Evolutionary conservation across 2,329 filamentous ascomycete genomes (phyloP).

Genomic region (Monosporascus sp.): DNA sequence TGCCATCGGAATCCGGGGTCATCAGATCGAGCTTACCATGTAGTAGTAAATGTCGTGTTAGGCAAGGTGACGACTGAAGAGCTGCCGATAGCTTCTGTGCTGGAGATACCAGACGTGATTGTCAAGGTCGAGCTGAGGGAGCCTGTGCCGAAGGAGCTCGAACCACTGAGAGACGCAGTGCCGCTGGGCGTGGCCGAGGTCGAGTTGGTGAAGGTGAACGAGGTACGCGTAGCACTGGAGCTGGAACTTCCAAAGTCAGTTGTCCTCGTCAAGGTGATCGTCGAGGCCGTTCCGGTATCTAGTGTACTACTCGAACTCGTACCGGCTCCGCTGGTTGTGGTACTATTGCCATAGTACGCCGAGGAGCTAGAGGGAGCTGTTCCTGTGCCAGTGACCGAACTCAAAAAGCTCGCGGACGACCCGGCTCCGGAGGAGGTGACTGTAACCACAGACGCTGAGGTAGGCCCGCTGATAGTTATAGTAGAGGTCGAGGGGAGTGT

Average conservation of each 20-base stretch:
- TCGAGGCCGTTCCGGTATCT: not conserved
- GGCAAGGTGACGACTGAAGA: constrained; percentile 1
- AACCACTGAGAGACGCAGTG: not conserved
- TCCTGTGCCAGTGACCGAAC: not conserved
- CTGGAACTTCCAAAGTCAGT: not conserved
- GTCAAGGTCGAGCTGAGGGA: not conserved
- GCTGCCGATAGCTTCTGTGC: constrained; percentile 1
- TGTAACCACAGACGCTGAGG: constrained; percentile 2
- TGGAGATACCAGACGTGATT: not conserved
- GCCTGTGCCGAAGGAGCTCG: not conserved
- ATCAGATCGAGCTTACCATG: constrained; percentile 8
- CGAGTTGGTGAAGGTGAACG: constrained; percentile 1
- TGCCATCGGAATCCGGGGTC: not conserved
- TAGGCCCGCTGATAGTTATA: constrained; percentile 10
- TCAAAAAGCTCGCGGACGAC: constrained; percentile 5
- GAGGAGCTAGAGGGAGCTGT: not conserved
- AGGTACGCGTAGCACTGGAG: constrained; percentile 2
- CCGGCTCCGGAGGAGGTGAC: constrained; percentile 3
- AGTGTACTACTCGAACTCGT: not conserved
- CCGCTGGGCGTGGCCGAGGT: not conserved
- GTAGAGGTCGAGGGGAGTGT: constrained; percentile 14
- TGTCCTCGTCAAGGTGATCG: not conserved
- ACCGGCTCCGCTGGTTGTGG: not conserved
- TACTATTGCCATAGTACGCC: not conserved
- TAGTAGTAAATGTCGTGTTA: constrained; percentile 2